Conservation (phyloP, 179 eudicot species). For the Camellia oleifera region DNA sequence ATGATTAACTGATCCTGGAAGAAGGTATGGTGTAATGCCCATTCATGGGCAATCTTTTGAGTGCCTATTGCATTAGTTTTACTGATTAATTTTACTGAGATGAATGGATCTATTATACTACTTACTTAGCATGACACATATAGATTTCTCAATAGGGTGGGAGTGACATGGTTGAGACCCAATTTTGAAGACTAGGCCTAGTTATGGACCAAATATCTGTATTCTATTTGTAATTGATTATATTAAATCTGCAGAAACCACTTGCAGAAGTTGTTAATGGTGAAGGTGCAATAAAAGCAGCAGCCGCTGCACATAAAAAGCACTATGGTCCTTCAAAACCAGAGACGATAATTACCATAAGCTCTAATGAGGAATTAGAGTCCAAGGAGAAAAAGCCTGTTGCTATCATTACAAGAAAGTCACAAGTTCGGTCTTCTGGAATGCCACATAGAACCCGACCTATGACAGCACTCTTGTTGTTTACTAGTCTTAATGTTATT, state of each 20-base stretch:
- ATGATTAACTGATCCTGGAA: too few relatives aligned
- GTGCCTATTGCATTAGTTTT: too few relatives aligned
- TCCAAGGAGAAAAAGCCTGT: slow-evolving; percentile 14
- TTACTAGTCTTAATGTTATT: slow-evolving; percentile 54
- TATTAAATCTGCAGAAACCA: slow-evolving; percentile 34
- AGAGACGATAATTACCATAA: slow-evolving; percentile 42
- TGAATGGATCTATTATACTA: too few relatives aligned
- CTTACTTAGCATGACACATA: too few relatives aligned
- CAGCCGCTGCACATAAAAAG: slow-evolving; percentile 14
- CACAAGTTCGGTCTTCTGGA: neutral
- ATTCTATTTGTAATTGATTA: neutral
- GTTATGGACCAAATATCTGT: too few relatives aligned
- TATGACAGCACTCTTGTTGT: slow-evolving; percentile 52
- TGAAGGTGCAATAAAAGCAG: neutral
- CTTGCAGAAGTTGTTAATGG: slow-evolving; percentile 20
- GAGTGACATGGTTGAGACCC: too few relatives aligned
- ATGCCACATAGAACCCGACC: slow-evolving; percentile 68
- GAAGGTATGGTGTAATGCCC: too few relatives aligned
- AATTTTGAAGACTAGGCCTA: too few relatives aligned
- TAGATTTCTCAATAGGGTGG: too few relatives aligned
- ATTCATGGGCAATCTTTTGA: too few relatives aligned
- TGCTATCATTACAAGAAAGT: slow-evolving; percentile 19
- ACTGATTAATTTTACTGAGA: too few relatives aligned
- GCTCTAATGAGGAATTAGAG: slow-evolving; percentile 33
- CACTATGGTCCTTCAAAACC: slow-evolving; percentile 24